A percentile compares a stretch with the other conserved stretches of the same genome.
These are phyloP conservation scores for Fraxinus nigra DNA, from an alignment of 305 asterid species.

Conservation along the genomic window DNA sequence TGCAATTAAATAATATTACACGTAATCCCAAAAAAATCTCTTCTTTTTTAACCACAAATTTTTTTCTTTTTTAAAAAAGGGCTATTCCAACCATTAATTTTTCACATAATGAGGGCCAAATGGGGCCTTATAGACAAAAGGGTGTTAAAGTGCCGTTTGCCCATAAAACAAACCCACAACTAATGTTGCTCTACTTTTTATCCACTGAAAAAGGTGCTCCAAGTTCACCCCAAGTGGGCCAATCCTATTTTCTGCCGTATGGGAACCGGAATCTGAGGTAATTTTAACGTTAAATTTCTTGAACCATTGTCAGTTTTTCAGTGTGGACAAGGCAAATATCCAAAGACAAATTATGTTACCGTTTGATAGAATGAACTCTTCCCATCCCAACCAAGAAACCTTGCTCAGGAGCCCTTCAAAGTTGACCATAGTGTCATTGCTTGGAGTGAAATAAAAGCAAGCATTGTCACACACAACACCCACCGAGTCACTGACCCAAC, in stretches of 20 bases:
- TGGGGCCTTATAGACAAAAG: neutral
- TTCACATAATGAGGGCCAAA: no score
- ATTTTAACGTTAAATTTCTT: neutral
- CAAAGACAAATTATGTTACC: neutral
- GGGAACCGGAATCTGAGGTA: neutral
- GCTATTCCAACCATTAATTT: no score
- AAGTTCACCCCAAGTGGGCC: neutral
- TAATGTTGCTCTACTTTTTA: neutral
- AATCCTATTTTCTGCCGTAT: neutral
- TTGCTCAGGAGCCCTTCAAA: neutral
- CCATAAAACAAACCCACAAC: neutral
- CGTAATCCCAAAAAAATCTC: no score
- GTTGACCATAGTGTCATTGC: slow-evolving; percentile 28
- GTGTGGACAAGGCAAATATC: neutral
- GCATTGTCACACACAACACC: neutral
- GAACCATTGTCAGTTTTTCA: neutral
- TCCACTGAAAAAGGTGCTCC: neutral
- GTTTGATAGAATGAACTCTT: neutral
- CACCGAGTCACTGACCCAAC: slow-evolving; percentile 7
- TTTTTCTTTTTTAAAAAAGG: no score
- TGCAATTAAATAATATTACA: no score
- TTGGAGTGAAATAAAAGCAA: slow-evolving; percentile 50
- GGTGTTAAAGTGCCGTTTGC: neutral
- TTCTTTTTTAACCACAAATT: no score
- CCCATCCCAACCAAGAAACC: no score